These are phyloP conservation scores for Trichosanthes truncata DNA, from an alignment of 306 rosid genomes.

Conservation along the genomic window DNA sequence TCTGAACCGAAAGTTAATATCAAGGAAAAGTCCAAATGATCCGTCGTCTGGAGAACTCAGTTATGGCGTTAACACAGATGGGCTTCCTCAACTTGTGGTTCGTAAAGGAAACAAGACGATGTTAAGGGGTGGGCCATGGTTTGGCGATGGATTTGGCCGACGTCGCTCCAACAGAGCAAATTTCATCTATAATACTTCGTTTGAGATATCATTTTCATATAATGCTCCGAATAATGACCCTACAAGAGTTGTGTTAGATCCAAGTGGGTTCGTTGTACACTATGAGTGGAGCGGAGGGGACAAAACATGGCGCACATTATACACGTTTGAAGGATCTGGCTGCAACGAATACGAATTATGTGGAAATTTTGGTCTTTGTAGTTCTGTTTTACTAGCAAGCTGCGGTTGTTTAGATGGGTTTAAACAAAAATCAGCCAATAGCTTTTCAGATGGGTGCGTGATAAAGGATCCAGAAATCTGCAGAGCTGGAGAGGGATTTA, in stretches of 20 bases:
- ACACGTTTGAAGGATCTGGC: constrained; percentile 18
- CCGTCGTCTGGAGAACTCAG: neutral
- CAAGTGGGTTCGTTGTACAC: constrained; percentile 25
- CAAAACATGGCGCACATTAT: constrained; percentile 18
- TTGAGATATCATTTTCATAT: constrained; percentile 32
- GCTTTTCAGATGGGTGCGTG: constrained; percentile 4
- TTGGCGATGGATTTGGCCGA: constrained; percentile 10
- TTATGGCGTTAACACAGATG: constrained; percentile 24
- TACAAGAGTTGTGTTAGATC: constrained; percentile 23
- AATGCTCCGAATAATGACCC: constrained; percentile 14
- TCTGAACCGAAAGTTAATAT: no score
- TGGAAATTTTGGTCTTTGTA: constrained; percentile 33
- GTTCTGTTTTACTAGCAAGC: neutral
- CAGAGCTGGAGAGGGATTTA: constrained; percentile 8
- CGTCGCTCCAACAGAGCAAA: no score
- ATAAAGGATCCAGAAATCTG: neutral
- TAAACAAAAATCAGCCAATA: neutral
- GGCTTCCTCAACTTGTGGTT: constrained; percentile 37
- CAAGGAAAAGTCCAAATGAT: no score
- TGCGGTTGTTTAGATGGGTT: constrained; percentile 12
- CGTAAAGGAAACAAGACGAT: constrained; percentile 15
- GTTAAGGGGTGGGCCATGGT: constrained; percentile 46
- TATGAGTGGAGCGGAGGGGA: constrained; percentile 23
- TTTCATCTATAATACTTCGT: neutral
- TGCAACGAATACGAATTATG: constrained; percentile 39